A percentile compares a stretch with the other conserved stretches of the same genome.
phyloP scores from a whole-genome alignment of 768 basidiomycete species.

The Leucogyrophana mollusca region DNA sequence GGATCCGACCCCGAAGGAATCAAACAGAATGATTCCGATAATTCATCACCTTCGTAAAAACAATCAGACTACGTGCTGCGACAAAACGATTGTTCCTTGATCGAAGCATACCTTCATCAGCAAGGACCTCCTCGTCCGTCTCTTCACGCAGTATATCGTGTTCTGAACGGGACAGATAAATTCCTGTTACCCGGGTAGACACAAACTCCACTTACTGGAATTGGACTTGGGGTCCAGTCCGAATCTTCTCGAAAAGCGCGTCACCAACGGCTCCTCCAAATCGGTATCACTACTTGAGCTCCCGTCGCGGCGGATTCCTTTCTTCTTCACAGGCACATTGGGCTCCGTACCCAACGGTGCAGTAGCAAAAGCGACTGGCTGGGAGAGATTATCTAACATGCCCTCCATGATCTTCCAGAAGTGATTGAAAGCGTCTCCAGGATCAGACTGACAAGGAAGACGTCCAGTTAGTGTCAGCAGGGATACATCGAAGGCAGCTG shows the following conservation, averaged over 20 bases:
- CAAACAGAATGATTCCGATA: slow-evolving; percentile 79
- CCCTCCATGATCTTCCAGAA: slow-evolving; percentile 90
- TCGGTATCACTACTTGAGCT: slow-evolving; percentile 68
- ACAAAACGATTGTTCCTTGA: neutral
- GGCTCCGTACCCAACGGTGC: slow-evolving; percentile 60
- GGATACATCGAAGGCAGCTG: slow-evolving; percentile 1
- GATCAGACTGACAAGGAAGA: slow-evolving; percentile 51
- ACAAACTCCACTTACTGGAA: slow-evolving; percentile 14
- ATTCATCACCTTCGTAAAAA: slow-evolving; percentile 50
- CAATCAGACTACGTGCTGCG: slow-evolving; percentile 4
- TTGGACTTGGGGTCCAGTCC: slow-evolving; percentile 22
- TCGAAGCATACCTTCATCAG: slow-evolving; percentile 55
- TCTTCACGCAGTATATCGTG: slow-evolving; percentile 33
- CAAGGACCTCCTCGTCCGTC: slow-evolving; percentile 59
- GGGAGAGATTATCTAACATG: slow-evolving; percentile 83
- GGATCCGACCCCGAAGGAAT: slow-evolving; percentile 63
- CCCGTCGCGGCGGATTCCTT: slow-evolving; percentile 41
- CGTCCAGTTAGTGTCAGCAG: too few relatives aligned
- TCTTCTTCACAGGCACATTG: slow-evolving; percentile 16
- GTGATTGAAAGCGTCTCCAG: slow-evolving; percentile 83
- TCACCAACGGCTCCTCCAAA: slow-evolving; percentile 60
- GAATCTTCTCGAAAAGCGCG: slow-evolving; percentile 49
- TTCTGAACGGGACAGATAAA: slow-evolving; percentile 18
- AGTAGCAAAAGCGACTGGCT: slow-evolving; percentile 77
- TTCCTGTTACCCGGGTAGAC: too few relatives aligned